These are phyloP conservation scores for Hydnomerulius pinastri DNA, from an alignment of 768 basidiomycete genomes.

Conservation along the genomic window DNA sequence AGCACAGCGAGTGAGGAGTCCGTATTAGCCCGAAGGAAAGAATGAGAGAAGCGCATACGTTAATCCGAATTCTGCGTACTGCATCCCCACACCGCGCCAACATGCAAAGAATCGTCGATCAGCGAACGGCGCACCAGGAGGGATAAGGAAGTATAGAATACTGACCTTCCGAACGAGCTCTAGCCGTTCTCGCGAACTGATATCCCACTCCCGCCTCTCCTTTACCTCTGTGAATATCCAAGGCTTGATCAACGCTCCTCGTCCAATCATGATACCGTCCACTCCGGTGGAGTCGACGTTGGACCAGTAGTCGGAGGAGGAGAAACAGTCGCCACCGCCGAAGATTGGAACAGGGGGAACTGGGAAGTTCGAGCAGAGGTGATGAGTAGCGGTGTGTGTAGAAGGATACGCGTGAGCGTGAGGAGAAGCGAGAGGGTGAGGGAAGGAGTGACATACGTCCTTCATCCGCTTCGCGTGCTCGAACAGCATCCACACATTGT, in stretches of 20 bases:
- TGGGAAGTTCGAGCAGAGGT: slow-evolving; percentile 24
- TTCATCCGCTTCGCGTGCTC: slow-evolving; percentile 68
- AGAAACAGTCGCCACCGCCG: slow-evolving; percentile 95
- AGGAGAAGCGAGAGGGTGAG: background rate
- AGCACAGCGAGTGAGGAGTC: too few relatives aligned
- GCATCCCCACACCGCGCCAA: background rate
- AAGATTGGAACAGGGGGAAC: slow-evolving; percentile 91
- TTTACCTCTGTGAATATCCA: slow-evolving; percentile 97
- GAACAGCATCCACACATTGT: slow-evolving; percentile 79
- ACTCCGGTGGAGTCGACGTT: slow-evolving; percentile 79
- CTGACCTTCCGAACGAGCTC: slow-evolving; percentile 75
- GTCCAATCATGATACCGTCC: slow-evolving; percentile 93
- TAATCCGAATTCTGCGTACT: slow-evolving; percentile 89
- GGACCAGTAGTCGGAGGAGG: slow-evolving; percentile 79
- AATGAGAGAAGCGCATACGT: slow-evolving; percentile 44
- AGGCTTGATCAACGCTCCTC: slow-evolving; percentile 95
- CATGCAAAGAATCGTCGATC: too few relatives aligned
- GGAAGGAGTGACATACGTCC: slow-evolving; percentile 52
- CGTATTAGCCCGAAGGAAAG: too few relatives aligned
- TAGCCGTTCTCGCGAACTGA: slow-evolving; percentile 79
- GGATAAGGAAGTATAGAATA: slow-evolving; percentile 7
- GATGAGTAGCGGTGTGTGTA: background rate
- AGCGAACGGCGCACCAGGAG: too few relatives aligned
- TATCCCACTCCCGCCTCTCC: slow-evolving; percentile 92
- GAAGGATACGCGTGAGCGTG: slow-evolving; percentile 2